Conservation (phyloP, 2,329 filamentous ascomycete genomes). For the Stagonosporopsis chrysanthemi region DNA sequence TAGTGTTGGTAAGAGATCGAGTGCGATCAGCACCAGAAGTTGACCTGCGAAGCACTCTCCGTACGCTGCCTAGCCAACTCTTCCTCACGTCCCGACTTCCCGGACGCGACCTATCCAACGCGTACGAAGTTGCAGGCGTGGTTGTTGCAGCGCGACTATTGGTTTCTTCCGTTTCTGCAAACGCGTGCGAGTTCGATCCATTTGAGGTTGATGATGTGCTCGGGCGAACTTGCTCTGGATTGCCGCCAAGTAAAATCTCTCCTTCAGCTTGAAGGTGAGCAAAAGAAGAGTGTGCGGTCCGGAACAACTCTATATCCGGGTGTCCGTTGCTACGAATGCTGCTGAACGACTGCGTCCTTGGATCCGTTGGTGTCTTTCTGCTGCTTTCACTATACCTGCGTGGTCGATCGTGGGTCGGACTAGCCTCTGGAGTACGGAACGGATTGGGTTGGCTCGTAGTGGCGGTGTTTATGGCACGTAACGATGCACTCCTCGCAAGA, state of each 20-base stretch:
- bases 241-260: conserved; percentile 59
- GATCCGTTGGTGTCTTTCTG: conserved; percentile 31
- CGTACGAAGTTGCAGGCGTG: conserved; percentile 37
- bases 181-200: conserved; percentile 33
- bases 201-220: conserved; percentile 41
- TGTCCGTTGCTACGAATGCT: conserved; percentile 49
- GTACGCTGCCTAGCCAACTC: conserved; percentile 50
- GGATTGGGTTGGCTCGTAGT: conserved; percentile 37
- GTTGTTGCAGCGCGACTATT: conserved; percentile 35
- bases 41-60: conserved; percentile 45
- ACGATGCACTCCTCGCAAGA: conserved; percentile 55
- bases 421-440: conserved; percentile 45
- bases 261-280: conserved; percentile 60
- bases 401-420: conserved; percentile 35
- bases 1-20: conserved; percentile 35
- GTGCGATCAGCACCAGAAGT: conserved; percentile 38
- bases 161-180: conserved; percentile 33
- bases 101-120: conserved; percentile 28
- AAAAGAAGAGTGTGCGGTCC: conserved; percentile 59
- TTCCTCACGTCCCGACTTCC: conserved; percentile 37
- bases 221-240: conserved; percentile 42
- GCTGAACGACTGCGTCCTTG: conserved; percentile 40
- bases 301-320: conserved; percentile 59
- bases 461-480: conserved; percentile 52
- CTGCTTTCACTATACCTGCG: conserved; percentile 27